These are phyloP conservation scores for Mycena leptocephala DNA, from an alignment of 768 basidiomycete species.

Conservation along the genomic window DNA sequence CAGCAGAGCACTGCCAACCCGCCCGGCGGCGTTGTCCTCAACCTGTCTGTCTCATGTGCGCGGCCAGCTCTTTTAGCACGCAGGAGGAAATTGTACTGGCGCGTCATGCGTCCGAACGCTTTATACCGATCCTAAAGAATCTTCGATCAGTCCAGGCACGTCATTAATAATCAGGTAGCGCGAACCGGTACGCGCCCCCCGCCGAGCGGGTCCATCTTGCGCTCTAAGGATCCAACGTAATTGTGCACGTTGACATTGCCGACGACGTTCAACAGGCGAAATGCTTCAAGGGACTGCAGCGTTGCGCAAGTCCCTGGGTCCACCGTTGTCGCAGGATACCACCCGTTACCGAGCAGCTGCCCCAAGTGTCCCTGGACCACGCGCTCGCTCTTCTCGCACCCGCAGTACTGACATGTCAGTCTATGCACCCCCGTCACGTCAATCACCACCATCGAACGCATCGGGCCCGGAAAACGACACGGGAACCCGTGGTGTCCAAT, in stretches of 20 bases:
- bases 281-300: slow-evolving; percentile 25
- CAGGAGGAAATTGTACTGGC: slow-evolving; percentile 21
- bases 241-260: slow-evolving; percentile 33
- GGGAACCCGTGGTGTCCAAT: not conserved
- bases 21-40: slow-evolving; percentile 10
- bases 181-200: not conserved
- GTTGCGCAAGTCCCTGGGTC: too few species aligned
- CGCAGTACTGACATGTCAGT: slow-evolving; percentile 10
- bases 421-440: not conserved
- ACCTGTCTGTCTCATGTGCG: not conserved
- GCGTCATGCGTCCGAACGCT: not conserved
- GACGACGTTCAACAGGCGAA: slow-evolving; percentile 20
- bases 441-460: slow-evolving; percentile 11
- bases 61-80: slow-evolving; percentile 27
- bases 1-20: slow-evolving; percentile 28
- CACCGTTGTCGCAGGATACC: slow-evolving; percentile 33
- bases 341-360: slow-evolving; percentile 21
- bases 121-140: slow-evolving; percentile 21
- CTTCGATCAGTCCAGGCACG: too few species aligned
- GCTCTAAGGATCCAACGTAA: slow-evolving; percentile 26
- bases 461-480: not conserved
- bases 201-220: not conserved
- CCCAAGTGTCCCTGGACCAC: not conserved
- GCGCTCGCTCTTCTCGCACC: not conserved
- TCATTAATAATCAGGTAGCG: too few species aligned